Base-by-base conservation (phyloP, 805 yeast species). In the Saturnispora diversa region DNA sequence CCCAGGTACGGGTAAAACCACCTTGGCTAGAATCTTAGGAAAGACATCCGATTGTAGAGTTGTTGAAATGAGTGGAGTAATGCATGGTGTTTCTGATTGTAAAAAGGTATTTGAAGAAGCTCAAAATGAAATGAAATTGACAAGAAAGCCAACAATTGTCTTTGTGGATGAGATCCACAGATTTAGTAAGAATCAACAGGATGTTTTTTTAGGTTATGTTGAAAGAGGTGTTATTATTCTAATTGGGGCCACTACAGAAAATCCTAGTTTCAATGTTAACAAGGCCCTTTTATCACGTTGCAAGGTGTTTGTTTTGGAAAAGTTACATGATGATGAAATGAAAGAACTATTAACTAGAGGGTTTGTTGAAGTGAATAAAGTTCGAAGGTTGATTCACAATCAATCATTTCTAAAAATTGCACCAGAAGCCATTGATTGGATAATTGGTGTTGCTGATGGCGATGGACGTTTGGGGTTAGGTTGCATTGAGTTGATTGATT, bases 221-320 rank as follows among this genome's bases (percentile, higher is more conserved):
- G 99, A 92, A 56, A 65, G 74, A 22, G 97, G 97, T 2, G 76
- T 76, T 39, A 75, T 88, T 32, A 75, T 78, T 1, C 68, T 92
- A 31, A 77, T 90, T 38, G 98, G 98, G 5, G 97, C 97, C n/a
- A 92, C 98, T 0, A 88, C 97, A 0, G 98, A 92, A 56, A 92
- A 92, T 55, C 96, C 97, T 4, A 77, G 83, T 35, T 80, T 82
- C 51, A 80, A 85, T 51, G 62, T 92, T 31, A 78, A 87, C 45
- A 75, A 81, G 40, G 97, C 97, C 0, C 64, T 92, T 25, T 57
- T 86, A 21, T 84, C 95, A 5, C 64, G 99, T 43, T 84, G 95
- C 53, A 80, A 87, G 43, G 76, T 86, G 0, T 83, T 87, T 55
- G 78, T 78, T 5, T 64, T 92, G 45, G 66, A 73, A 34, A 70